Evolutionary conservation across 306 rosid genomes (phyloP), one percentile per base, ranked within the genome.

Genomic region (Begonia fuchsioides): DNA sequence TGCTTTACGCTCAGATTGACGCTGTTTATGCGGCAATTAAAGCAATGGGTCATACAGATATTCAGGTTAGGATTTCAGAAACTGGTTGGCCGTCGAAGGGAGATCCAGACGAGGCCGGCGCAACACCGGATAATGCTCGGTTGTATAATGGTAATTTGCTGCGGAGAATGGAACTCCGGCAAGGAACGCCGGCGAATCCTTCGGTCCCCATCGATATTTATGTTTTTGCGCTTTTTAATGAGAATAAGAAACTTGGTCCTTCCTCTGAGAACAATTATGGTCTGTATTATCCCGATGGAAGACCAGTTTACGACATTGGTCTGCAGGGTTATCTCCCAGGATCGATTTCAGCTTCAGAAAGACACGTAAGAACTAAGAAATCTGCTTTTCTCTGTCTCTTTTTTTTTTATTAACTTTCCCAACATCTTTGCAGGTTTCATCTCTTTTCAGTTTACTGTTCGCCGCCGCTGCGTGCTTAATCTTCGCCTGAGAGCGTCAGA

Each of bases 51-150:
- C 86, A 61, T 35, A 63, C 59, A 8, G 81, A 73, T 10, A 79
- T 92, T 1, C 96, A 92, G 54, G 96, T 85, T 18, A 41, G 78
- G 64, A 74, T 92, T 6, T 85, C 98, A 0, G 98, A 92, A 44
- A 92, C 98, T 0, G 98, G 98, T 11, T 90, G 98, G 98, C 98
- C 98, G 0, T 85, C 98, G 1, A 79, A 57, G 56, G 98, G 98
- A 2, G 98, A 92, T 38, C 0, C 63, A 0, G 40, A 70, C 10
- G 98, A 92, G 47, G 57, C 13, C 1, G 98, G 98, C 10, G 98
- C 96, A 14, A 71, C 74, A 0, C 45, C 78, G 0, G 64, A 56
- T 40, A 92, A 92, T 66, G 98, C 98, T 26, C 35, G 58, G 48
- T 13, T 78, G 32, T 87, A 87, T 17, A 77, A 87, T 51, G 71